Evolutionary conservation across 108 stramenopile species (phyloP).

Genomic region (Ochromonas danica): DNA sequence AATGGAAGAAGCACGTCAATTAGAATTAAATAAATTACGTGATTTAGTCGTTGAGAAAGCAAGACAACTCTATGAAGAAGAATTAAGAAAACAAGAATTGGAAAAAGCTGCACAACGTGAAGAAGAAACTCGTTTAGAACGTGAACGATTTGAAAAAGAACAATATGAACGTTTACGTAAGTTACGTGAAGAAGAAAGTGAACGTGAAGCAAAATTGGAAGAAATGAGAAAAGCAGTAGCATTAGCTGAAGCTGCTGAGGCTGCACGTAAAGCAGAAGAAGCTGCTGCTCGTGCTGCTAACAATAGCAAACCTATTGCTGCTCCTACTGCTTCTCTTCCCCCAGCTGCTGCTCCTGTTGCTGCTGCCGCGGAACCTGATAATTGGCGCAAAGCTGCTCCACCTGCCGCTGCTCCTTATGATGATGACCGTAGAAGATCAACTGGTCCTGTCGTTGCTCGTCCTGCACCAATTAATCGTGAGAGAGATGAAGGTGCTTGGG

Average conservation of each 20-base stretch:
- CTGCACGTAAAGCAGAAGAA: slow-evolving; percentile 43
- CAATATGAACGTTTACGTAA: slow-evolving; percentile 9
- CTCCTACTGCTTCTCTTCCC: too few relatives aligned
- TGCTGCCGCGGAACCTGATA: too few relatives aligned
- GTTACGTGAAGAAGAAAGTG: not conserved
- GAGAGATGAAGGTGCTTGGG: too few relatives aligned
- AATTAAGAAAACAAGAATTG: slow-evolving; percentile 41
- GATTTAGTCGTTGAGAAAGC: slow-evolving; percentile 24
- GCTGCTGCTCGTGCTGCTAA: too few relatives aligned
- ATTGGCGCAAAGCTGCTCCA: too few relatives aligned
- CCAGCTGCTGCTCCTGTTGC: too few relatives aligned
- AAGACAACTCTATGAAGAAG: not conserved
- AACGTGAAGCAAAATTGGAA: not conserved
- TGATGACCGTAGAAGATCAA: too few relatives aligned
- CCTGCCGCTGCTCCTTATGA: too few relatives aligned
- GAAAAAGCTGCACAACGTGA: slow-evolving; percentile 40
- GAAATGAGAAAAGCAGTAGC: not conserved
- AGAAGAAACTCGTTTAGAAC: slow-evolving; percentile 42
- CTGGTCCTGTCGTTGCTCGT: too few relatives aligned
- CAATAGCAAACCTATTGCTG: too few relatives aligned
- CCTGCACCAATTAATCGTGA: too few relatives aligned
- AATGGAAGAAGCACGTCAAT: slow-evolving; percentile 41
- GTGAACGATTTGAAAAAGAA: slow-evolving; percentile 39
- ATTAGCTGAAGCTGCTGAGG: slow-evolving; percentile 40
- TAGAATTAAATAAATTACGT: slow-evolving; percentile 37